phyloP scores from a whole-genome alignment of 2,329 filamentous ascomycete species.

The Aulographum hederae region DNA sequence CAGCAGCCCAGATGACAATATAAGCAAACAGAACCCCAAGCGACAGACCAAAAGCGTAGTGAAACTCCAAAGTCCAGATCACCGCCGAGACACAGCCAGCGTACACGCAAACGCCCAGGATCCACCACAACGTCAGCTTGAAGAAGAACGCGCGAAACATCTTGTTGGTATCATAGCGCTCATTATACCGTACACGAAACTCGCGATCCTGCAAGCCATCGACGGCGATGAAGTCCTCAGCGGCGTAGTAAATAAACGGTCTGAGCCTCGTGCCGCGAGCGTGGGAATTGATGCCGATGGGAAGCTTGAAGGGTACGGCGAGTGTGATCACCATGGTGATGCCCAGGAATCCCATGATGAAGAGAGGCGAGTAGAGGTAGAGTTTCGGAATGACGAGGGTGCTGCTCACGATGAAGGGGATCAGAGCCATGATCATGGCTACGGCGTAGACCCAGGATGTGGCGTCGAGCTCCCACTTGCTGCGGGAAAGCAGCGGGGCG shows the following conservation, averaged over 20 bases:
- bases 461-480: conserved; percentile 13
- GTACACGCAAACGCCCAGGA: conserved; percentile 11
- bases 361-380: conserved; percentile 13
- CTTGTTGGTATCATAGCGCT: conserved; percentile 12
- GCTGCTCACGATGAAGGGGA: conserved; percentile 12
- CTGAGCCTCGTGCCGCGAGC: conserved; percentile 10
- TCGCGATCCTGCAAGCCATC: conserved; percentile 14
- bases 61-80: conserved; percentile 13
- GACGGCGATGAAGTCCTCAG: conserved; percentile 15
- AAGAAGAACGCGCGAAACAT: conserved; percentile 13
- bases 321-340: conserved; percentile 12
- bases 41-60: conserved; percentile 12
- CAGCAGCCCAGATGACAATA: conserved; percentile 11
- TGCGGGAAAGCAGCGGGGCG: conserved; percentile 12
- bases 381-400: conserved; percentile 11
- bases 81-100: conserved; percentile 12
- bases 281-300: conserved; percentile 15
- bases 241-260: conserved; percentile 15
- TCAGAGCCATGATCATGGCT: conserved; percentile 12
- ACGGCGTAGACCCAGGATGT: conserved; percentile 14
- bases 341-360: conserved; percentile 14
- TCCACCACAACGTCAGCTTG: conserved; percentile 12
- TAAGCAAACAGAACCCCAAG: conserved; percentile 13
- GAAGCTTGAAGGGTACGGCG: conserved; percentile 12
- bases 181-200: conserved; percentile 13